These are phyloP conservation scores for Xylariaceae sp. DNA, from an alignment of 2,329 filamentous ascomycete species.

Conservation along the genomic window DNA sequence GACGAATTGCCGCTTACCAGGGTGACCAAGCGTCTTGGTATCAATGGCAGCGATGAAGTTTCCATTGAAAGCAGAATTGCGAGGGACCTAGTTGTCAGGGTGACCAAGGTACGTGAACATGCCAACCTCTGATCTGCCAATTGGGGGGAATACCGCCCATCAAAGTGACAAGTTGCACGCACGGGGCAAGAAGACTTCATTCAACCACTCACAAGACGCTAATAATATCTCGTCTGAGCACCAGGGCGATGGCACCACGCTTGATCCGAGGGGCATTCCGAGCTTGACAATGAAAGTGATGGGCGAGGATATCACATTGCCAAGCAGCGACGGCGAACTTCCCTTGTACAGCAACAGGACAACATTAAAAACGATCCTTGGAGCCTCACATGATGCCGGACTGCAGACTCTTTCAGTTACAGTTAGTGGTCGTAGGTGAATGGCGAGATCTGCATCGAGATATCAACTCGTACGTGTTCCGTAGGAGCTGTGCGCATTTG, in stretches of 20 bases:
- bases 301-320: conserved; percentile 14
- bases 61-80: conserved; percentile 13
- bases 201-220: conserved; percentile 1
- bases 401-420: not conserved
- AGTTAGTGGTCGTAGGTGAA: not conserved
- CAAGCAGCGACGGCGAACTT: conserved; percentile 18
- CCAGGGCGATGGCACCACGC: conserved; percentile 14
- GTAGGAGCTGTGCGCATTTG: not conserved
- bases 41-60: not conserved
- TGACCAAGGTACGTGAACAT: conserved; percentile 19
- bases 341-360: conserved; percentile 20
- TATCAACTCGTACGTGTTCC: too few species aligned
- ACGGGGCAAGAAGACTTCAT: not conserved
- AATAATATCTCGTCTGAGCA: not conserved
- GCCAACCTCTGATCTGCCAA: not conserved
- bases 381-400: not conserved
- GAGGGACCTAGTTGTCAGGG: conserved; percentile 16
- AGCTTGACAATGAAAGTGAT: conserved; percentile 20
- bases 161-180: not conserved
- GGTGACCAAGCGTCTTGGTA: conserved; percentile 7
- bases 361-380: conserved; percentile 38
- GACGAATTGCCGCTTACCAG: conserved; percentile 32
- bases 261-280: conserved; percentile 12
- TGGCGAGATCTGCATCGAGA: not conserved
- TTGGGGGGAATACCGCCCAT: not conserved